phyloP scores from a whole-genome alignment of 345 rosid genomes.

The Barbarea vulgaris region DNA sequence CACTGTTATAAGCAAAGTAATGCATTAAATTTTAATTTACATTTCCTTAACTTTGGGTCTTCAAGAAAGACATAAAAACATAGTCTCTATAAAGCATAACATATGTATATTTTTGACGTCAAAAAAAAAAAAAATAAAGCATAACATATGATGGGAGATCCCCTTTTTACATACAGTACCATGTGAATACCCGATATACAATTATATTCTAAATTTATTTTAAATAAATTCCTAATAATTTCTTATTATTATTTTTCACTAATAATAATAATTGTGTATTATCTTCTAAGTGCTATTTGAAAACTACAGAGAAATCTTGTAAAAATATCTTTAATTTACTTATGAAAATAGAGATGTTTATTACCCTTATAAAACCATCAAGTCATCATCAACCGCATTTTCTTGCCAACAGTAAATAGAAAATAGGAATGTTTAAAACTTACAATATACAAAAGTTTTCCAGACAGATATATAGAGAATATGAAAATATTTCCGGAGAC shows the following conservation, averaged over 20 bases:
- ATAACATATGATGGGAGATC: neutral
- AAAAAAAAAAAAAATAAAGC: too few species aligned
- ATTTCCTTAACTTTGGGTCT: slow-evolving; percentile 4
- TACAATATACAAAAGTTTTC: neutral
- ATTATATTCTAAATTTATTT: neutral
- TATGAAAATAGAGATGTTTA: neutral
- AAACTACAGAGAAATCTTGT: neutral
- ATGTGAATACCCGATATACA: neutral
- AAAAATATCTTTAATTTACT: neutral
- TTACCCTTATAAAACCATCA: neutral
- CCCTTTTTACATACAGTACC: neutral
- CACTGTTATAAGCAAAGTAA: slow-evolving; percentile 10
- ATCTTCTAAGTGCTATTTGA: neutral
- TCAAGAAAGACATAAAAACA: neutral
- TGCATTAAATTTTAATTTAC: neutral
- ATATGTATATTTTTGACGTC: too few species aligned
- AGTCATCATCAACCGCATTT: neutral
- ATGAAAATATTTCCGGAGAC: neutral
- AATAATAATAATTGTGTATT: neutral
- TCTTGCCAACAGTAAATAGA: neutral
- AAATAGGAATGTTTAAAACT: neutral
- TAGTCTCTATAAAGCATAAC: neutral
- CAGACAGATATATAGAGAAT: neutral
- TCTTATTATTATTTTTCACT: neutral
- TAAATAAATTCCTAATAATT: neutral